These are phyloP conservation scores for Mycena rebaudengoi DNA, from an alignment of 768 basidiomycete species.

Conservation along the genomic window DNA sequence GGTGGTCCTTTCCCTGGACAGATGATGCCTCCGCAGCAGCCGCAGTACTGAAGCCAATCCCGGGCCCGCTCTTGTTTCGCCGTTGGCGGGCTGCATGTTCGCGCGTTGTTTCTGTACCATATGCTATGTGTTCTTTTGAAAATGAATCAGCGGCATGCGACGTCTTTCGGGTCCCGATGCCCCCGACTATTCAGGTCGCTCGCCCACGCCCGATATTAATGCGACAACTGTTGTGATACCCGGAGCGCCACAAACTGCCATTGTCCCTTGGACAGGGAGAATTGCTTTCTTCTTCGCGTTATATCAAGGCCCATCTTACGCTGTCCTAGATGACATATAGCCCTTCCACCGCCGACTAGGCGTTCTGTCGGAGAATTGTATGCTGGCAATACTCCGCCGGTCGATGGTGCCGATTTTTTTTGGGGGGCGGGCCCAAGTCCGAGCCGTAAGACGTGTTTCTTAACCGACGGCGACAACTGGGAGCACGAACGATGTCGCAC, in stretches of 20 bases:
- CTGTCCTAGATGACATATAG: not conserved
- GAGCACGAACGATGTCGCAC: no score
- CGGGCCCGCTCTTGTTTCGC: conserved; percentile 1
- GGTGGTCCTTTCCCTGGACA: conserved; percentile 54
- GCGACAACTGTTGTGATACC: not conserved
- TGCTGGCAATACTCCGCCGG: no score
- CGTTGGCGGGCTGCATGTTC: conserved; percentile 22
- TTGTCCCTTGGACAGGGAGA: conserved; percentile 1
- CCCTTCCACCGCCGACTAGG: conserved; percentile 11
- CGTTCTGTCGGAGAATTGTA: conserved; percentile 12
- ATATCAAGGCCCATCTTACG: not conserved
- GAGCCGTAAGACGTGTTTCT: no score
- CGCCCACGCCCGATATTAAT: no score
- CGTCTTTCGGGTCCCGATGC: no score
- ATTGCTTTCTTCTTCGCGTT: not conserved
- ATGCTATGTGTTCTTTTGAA: conserved; percentile 2
- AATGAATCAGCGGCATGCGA: conserved; percentile 16
- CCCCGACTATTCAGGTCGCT: no score
- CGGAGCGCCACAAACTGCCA: not conserved
- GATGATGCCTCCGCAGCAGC: conserved; percentile 54
- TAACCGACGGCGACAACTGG: no score
- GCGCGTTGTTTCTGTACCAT: conserved; percentile 24
- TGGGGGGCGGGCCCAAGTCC: no score
- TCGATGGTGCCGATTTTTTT: no score
- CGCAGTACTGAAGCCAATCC: conserved; percentile 46